Conservation (phyloP, 495 filamentous ascomycete species). For the Cercophora sp. region DNA sequence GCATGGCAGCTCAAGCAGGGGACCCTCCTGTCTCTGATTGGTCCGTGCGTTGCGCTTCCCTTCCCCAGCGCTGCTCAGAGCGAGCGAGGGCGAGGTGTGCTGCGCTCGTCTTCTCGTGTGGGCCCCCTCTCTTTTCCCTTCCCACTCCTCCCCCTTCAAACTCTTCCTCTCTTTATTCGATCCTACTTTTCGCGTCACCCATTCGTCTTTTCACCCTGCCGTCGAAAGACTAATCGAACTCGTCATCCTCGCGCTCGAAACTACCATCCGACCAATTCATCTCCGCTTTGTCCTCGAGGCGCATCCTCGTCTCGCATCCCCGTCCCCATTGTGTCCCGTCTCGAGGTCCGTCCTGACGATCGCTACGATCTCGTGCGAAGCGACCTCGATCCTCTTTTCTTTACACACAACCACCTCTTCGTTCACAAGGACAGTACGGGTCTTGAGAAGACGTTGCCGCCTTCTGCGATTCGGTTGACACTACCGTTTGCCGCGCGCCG, state of each 20-base stretch:
- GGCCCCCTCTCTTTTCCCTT: conserved; percentile 26
- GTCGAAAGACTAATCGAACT: conserved; percentile 16
- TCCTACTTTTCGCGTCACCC: conserved; percentile 29
- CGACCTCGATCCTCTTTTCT: too few species aligned
- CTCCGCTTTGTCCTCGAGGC: conserved; percentile 33
- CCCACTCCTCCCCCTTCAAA: conserved; percentile 32
- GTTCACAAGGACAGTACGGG: too few species aligned
- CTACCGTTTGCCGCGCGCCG: neutral
- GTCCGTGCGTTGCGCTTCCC: conserved; percentile 11
- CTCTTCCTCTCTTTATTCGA: conserved; percentile 30
- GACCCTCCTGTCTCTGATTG: conserved; percentile 3
- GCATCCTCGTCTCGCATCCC: conserved; percentile 20
- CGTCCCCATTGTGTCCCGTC: conserved; percentile 24
- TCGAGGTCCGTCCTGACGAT: conserved; percentile 18
- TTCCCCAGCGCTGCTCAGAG: conserved; percentile 1
- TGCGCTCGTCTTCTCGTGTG: conserved; percentile 21
- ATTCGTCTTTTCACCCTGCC: conserved; percentile 20
- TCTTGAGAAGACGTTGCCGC: too few species aligned
- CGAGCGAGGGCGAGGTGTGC: neutral
- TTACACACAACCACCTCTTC: too few species aligned
- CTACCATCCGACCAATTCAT: conserved; percentile 17
- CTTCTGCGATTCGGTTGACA: neutral
- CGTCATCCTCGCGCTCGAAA: conserved; percentile 16
- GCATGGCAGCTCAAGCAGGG: neutral
- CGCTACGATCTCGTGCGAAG: conserved; percentile 11